These are phyloP conservation scores for Pelargonium hybrid DNA, from an alignment of 441 rosid species.

Conservation along the genomic window DNA sequence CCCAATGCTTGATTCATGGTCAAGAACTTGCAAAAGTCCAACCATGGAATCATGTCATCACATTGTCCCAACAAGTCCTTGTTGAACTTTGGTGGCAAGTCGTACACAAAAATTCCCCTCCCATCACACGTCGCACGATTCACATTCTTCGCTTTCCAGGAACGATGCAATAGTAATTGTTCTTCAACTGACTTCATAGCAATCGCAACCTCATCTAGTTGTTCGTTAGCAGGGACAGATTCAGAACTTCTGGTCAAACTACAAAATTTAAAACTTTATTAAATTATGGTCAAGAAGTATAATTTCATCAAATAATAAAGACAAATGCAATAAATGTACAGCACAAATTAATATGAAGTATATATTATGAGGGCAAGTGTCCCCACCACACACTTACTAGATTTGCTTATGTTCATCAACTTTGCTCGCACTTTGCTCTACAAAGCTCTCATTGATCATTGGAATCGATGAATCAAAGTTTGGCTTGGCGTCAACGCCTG, in stretches of 20 bases:
- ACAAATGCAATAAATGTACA: too few relatives aligned
- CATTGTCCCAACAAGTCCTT: slow-evolving; percentile 66
- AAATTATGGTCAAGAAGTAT: neutral
- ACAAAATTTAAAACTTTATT: slow-evolving; percentile 10
- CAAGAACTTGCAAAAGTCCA: slow-evolving; percentile 42
- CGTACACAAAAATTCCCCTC: slow-evolving; percentile 57
- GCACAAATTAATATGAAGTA: too few relatives aligned
- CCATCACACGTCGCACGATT: slow-evolving; percentile 36
- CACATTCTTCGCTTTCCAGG: slow-evolving; percentile 36
- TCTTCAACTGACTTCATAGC: slow-evolving; percentile 36
- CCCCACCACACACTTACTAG: too few relatives aligned
- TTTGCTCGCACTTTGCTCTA: too few relatives aligned
- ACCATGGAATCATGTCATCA: slow-evolving; percentile 74
- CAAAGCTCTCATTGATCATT: slow-evolving; percentile 7
- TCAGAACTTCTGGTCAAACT: too few relatives aligned
- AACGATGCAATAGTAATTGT: slow-evolving; percentile 46
- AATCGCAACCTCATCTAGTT: slow-evolving; percentile 26
- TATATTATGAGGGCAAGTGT: too few relatives aligned
- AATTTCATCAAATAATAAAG: too few relatives aligned
- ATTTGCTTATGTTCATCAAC: too few relatives aligned
- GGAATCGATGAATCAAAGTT: slow-evolving; percentile 10
- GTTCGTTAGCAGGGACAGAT: neutral
- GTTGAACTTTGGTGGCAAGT: slow-evolving; percentile 67
- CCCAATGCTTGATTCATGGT: slow-evolving; percentile 45
- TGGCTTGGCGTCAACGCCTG: slow-evolving; percentile 1